Percentiles rank a stretch among this genome's conserved stretches.
These are phyloP conservation scores for Moesziomyces antarcticus DNA, from an alignment of 1,284 basidiomycete genomes.

Conservation along the genomic window DNA sequence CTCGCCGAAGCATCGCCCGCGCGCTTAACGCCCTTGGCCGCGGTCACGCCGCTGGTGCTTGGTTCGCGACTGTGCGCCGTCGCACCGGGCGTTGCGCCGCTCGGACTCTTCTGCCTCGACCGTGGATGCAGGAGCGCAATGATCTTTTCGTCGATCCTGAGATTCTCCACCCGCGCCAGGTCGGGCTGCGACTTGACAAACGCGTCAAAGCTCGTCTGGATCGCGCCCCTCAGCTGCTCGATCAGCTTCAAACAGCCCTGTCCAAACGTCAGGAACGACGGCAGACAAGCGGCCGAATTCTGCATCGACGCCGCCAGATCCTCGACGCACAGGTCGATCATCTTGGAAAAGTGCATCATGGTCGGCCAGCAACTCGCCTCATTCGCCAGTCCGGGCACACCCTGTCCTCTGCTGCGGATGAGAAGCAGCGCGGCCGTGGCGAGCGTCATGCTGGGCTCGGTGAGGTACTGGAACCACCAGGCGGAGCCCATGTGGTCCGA, in stretches of 20 bases:
- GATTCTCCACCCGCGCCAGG: neutral
- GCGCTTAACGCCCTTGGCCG: slow-evolving; percentile 7
- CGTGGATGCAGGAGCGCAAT: slow-evolving; percentile 40
- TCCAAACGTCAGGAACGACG: slow-evolving; percentile 26
- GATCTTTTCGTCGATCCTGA: slow-evolving; percentile 29
- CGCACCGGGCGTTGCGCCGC: neutral
- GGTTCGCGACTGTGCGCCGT: slow-evolving; percentile 1
- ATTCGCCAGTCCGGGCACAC: slow-evolving; percentile 29
- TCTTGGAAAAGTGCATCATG: slow-evolving; percentile 31
- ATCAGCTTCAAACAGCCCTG: slow-evolving; percentile 35
- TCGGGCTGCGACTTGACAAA: slow-evolving; percentile 23
- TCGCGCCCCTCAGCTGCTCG: slow-evolving; percentile 23
- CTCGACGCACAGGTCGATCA: slow-evolving; percentile 33
- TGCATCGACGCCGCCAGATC: slow-evolving; percentile 26
- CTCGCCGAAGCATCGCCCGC: neutral
- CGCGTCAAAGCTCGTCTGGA: slow-evolving; percentile 34
- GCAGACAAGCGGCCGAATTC: slow-evolving; percentile 17
- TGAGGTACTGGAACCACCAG: slow-evolving; percentile 49
- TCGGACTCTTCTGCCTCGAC: slow-evolving; percentile 18
- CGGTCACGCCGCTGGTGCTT: neutral
- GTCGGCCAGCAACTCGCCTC: slow-evolving; percentile 40
- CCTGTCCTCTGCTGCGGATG: slow-evolving; percentile 41
- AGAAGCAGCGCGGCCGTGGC: slow-evolving; percentile 41
- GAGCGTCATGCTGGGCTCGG: slow-evolving; percentile 51
- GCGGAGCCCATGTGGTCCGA: slow-evolving; percentile 38